Conservation (phyloP, 2,329 filamentous ascomycete species). For the Arthrobotrys megalospora region DNA sequence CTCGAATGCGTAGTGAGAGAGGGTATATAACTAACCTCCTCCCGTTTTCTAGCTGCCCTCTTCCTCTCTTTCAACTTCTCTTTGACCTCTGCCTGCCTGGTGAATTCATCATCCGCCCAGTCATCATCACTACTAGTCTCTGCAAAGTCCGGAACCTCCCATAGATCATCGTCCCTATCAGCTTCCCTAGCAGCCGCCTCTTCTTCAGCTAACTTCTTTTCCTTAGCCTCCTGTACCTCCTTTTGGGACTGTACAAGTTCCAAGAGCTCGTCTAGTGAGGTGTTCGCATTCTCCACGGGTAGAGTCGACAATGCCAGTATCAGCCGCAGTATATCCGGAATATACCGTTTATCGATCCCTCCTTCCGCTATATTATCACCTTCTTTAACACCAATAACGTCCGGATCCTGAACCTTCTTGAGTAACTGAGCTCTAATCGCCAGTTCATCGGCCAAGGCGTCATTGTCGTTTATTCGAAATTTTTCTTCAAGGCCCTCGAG, state of each 20-base stretch:
- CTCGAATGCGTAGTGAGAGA: not conserved
- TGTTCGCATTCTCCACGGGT: constrained; percentile 78
- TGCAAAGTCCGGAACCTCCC: constrained; percentile 79
- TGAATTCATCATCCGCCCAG: constrained; percentile 62
- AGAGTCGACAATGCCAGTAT: constrained; percentile 85
- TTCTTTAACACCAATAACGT: constrained; percentile 65
- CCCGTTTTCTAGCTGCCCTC: constrained; percentile 61
- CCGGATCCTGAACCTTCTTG: constrained; percentile 71
- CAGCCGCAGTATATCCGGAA: constrained; percentile 84
- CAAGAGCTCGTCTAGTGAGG: constrained; percentile 74
- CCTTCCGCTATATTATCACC: constrained; percentile 68
- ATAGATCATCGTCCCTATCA: constrained; percentile 72
- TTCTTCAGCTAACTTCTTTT: constrained; percentile 77
- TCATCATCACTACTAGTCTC: constrained; percentile 65
- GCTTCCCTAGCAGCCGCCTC: constrained; percentile 84
- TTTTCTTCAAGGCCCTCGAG: constrained; percentile 79
- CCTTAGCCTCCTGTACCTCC: constrained; percentile 65
- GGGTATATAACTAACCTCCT: constrained; percentile 23
- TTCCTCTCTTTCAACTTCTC: constrained; percentile 48
- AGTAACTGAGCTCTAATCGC: constrained; percentile 66
- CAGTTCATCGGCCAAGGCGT: constrained; percentile 82
- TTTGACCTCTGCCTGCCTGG: constrained; percentile 64
- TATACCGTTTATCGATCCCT: constrained; percentile 63
- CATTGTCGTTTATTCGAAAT: constrained; percentile 83
- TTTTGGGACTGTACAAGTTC: constrained; percentile 69